These are phyloP conservation scores for Lolium rigidum DNA, from an alignment of 176 grass and related monocot species.

Conservation along the genomic window DNA sequence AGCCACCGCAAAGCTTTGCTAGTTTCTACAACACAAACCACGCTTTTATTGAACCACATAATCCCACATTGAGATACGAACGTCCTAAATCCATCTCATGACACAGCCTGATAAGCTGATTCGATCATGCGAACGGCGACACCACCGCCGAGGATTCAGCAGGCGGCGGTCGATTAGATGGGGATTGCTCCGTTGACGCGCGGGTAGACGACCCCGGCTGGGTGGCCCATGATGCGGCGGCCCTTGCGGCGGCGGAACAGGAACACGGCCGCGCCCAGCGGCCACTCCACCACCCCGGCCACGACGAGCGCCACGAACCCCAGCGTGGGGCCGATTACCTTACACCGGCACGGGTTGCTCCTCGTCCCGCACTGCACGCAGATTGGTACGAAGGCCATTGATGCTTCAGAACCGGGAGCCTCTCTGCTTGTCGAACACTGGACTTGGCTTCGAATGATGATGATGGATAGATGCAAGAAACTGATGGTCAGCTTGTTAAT, in stretches of 20 bases:
- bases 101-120: neutral
- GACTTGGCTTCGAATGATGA: neutral
- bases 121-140: neutral
- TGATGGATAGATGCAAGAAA: neutral
- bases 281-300: slow-evolving; percentile 83
- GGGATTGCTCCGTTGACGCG: slow-evolving; percentile 60
- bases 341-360: slow-evolving; percentile 94
- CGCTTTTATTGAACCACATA: slow-evolving; percentile 7
- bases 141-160: neutral
- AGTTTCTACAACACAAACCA: neutral
- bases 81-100: neutral
- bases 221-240: slow-evolving; percentile 94
- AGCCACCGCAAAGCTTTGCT: neutral
- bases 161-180: slow-evolving; percentile 46
- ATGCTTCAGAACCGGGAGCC: neutral
- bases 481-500: neutral
- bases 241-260: slow-evolving; percentile 84
- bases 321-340: slow-evolving; percentile 82
- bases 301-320: slow-evolving; percentile 83
- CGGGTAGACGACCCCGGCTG: slow-evolving; percentile 77
- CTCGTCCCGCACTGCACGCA: slow-evolving; percentile 89
- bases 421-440: neutral
- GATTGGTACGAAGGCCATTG: slow-evolving; percentile 44
- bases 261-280: slow-evolving; percentile 77
- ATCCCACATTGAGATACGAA: neutral